Conservation (phyloP, 2,329 filamentous ascomycete species). For the Beauveria asiatica region DNA sequence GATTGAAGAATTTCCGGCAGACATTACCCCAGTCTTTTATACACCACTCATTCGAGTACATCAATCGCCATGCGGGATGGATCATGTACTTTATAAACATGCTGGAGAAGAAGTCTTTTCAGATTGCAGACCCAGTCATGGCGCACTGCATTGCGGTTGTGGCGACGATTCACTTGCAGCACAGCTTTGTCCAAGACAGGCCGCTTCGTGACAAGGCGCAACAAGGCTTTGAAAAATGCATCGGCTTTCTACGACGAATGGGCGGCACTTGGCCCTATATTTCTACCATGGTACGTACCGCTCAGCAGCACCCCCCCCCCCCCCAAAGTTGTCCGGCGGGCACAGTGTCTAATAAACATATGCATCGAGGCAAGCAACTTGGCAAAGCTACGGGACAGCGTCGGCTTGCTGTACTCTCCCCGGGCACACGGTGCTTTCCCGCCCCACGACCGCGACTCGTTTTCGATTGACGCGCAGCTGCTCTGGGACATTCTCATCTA, state of each 20-base stretch:
- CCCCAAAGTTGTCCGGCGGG: neutral
- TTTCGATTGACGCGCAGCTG: slow-evolving; percentile 26
- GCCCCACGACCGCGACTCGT: slow-evolving; percentile 8
- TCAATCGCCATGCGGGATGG: slow-evolving; percentile 43
- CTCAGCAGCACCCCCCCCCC: too few species aligned
- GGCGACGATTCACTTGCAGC: slow-evolving; percentile 44
- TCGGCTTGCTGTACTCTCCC: slow-evolving; percentile 13
- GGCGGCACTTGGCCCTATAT: slow-evolving; percentile 19
- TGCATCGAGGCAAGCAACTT: slow-evolving; percentile 19
- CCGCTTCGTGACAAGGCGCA: slow-evolving; percentile 17
- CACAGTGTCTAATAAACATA: neutral
- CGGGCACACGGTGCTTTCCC: neutral
- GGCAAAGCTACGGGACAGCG: slow-evolving; percentile 24
- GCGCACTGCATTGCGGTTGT: slow-evolving; percentile 42
- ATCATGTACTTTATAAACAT: slow-evolving; percentile 43
- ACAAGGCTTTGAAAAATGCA: slow-evolving; percentile 20
- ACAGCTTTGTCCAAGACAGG: slow-evolving; percentile 35
- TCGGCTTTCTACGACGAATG: slow-evolving; percentile 18
- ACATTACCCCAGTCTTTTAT: slow-evolving; percentile 46
- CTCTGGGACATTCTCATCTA: slow-evolving; percentile 30
- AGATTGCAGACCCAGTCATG: slow-evolving; percentile 26
- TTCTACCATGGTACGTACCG: slow-evolving; percentile 19
- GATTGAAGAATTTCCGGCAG: slow-evolving; percentile 42
- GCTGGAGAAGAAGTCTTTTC: slow-evolving; percentile 33
- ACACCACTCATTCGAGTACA: slow-evolving; percentile 43